phyloP scores from a whole-genome alignment of 176 grass and related monocot species.

The Phoenix dactylifera region DNA sequence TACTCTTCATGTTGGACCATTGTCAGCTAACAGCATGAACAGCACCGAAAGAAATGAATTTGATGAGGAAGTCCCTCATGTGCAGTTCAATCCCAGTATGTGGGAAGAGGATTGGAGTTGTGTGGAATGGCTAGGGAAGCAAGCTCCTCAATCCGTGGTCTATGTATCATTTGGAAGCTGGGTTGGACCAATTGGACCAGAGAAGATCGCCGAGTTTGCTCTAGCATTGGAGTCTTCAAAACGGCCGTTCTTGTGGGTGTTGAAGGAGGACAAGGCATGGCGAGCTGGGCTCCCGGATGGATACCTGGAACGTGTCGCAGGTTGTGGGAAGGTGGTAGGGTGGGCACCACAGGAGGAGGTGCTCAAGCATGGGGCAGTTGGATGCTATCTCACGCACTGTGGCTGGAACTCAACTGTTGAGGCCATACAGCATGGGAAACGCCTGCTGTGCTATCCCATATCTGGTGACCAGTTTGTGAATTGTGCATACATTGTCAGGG shows the following conservation, averaged over 20 bases:
- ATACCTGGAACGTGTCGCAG: constrained; percentile 16
- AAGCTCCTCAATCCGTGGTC: constrained; percentile 43
- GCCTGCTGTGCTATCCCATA: constrained; percentile 64
- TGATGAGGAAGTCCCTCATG: too few species aligned
- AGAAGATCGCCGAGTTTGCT: constrained; percentile 45
- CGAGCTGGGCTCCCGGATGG: constrained; percentile 47
- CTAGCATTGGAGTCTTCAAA: constrained; percentile 41
- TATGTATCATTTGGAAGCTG: constrained; percentile 95
- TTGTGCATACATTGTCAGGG: constrained; percentile 37
- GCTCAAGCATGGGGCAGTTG: constrained; percentile 41
- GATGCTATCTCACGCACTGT: constrained; percentile 90
- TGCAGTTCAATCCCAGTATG: constrained; percentile 23
- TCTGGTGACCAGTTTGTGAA: constrained; percentile 85
- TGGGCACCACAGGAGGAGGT: constrained; percentile 96
- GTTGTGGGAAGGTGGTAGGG: constrained; percentile 45
- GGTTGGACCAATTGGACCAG: constrained; percentile 46
- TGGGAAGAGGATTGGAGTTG: constrained; percentile 65
- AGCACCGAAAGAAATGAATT: too few species aligned
- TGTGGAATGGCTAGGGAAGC: constrained; percentile 55
- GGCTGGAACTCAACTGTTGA: constrained; percentile 95
- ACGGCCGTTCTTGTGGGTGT: constrained; percentile 75
- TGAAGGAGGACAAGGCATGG: constrained; percentile 56
- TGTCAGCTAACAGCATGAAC: background rate
- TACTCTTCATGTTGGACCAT: constrained; percentile 38
- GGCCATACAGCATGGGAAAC: constrained; percentile 49